Evolutionary conservation across 176 grass and related monocot species (phyloP).

Genomic region (Cenchrus americanus): DNA sequence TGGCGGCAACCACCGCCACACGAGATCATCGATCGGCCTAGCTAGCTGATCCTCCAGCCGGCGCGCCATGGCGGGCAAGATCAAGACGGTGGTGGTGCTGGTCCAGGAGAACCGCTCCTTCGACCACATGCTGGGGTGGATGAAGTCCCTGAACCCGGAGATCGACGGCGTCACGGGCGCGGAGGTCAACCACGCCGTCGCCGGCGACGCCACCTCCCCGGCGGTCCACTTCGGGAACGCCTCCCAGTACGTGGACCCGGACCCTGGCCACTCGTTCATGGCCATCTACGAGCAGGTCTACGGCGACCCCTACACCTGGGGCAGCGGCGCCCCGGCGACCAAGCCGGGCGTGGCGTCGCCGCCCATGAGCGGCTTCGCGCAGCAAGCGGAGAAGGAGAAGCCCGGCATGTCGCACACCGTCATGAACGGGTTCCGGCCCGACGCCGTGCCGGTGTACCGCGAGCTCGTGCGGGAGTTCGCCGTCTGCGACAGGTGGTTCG

Average conservation of each 20-base stretch:
- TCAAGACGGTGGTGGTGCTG: conserved; percentile 87
- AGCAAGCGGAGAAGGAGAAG: conserved; percentile 60
- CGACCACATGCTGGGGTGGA: conserved; percentile 92
- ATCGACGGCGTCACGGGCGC: conserved; percentile 71
- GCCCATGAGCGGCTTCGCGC: conserved; percentile 78
- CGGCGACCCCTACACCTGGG: conserved; percentile 53
- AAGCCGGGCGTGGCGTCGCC: conserved; percentile 38
- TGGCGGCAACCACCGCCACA: neutral
- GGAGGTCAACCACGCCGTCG: conserved; percentile 48
- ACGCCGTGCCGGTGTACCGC: conserved; percentile 68
- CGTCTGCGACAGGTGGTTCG: conserved; percentile 77
- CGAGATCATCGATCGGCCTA: neutral
- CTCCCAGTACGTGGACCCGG: conserved; percentile 72
- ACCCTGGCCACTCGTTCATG: conserved; percentile 79
- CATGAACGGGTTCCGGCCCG: conserved; percentile 73
- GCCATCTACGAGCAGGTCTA: conserved; percentile 82
- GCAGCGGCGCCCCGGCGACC: conserved; percentile 42
- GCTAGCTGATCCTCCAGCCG: too few species aligned
- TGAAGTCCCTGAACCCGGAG: conserved; percentile 62
- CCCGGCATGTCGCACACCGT: conserved; percentile 46
- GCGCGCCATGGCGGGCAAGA: conserved; percentile 39
- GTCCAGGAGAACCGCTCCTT: conserved; percentile 87
- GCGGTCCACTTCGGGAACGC: conserved; percentile 54
- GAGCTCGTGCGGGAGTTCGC: conserved; percentile 60
- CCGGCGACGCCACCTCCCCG: conserved; percentile 31